A percentile compares a stretch with the other conserved stretches of the same genome.
phyloP scores from a whole-genome alignment of 1,284 basidiomycete genomes.

The Thecaphora thlaspeos region DNA sequence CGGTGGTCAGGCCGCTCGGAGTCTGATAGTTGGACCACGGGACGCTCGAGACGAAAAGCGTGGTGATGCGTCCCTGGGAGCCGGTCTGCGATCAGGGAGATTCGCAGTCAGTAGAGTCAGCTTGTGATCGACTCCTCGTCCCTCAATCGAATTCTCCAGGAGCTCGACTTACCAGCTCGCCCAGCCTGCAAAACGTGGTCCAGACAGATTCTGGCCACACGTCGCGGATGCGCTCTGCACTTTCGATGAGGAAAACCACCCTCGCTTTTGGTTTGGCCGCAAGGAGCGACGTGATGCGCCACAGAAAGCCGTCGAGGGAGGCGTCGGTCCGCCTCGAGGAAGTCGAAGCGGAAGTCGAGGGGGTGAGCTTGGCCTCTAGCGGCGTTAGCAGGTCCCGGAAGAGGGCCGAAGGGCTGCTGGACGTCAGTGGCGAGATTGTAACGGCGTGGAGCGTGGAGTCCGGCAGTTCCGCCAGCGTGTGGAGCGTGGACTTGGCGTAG shows the following conservation, averaged over 20 bases:
- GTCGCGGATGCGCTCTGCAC: conserved; percentile 47
- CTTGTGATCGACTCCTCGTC: too few species aligned
- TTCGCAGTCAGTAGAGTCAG: background rate
- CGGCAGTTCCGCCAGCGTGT: background rate
- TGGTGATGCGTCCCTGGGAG: conserved; percentile 28
- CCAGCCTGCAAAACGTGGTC: conserved; percentile 37
- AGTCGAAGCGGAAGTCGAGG: conserved; percentile 2
- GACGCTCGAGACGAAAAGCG: conserved; percentile 34
- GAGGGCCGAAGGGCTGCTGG: conserved; percentile 24
- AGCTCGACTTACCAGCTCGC: conserved; percentile 6
- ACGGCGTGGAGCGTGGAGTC: conserved; percentile 1
- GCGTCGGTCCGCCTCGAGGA: conserved; percentile 21
- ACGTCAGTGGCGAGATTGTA: conserved; percentile 21
- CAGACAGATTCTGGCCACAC: conserved; percentile 51
- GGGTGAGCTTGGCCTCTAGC: background rate
- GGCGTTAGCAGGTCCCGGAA: conserved; percentile 16
- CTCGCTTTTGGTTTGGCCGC: conserved; percentile 5
- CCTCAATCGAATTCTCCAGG: too few species aligned
- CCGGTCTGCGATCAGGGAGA: background rate
- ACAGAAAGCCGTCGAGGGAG: conserved; percentile 31
- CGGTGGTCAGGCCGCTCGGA: conserved; percentile 28
- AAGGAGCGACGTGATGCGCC: conserved; percentile 11
- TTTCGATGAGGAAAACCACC: conserved; percentile 35
- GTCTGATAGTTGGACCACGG: conserved; percentile 43
- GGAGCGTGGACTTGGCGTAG: conserved; percentile 3